Evolutionary conservation across 345 rosid genomes (phyloP).

Genomic region (Euclidium syriacum): DNA sequence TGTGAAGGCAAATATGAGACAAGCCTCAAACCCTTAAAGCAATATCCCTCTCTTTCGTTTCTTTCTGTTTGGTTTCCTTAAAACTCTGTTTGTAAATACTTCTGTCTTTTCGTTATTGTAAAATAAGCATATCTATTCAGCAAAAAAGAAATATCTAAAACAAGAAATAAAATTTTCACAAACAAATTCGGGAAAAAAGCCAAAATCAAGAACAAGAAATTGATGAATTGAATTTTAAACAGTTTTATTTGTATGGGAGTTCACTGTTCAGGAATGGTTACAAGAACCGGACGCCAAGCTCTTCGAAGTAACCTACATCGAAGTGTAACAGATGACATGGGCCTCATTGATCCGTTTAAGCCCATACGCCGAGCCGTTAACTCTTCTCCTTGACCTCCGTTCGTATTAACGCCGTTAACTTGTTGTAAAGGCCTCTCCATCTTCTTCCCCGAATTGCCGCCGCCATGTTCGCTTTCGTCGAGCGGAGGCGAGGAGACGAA

Average conservation of each 20-base stretch:
- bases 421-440: slow-evolving; percentile 31
- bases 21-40: no score
- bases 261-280: slow-evolving; percentile 71
- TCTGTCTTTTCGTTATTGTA: no score
- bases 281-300: slow-evolving; percentile 85
- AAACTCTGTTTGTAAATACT: no score
- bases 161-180: neutral
- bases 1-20: no score
- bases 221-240: neutral
- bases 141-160: neutral
- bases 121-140: no score
- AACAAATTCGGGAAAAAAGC: neutral
- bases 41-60: no score
- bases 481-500: slow-evolving; percentile 75
- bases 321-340: slow-evolving; percentile 24
- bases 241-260: slow-evolving; percentile 3
- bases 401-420: slow-evolving; percentile 22
- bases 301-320: slow-evolving; percentile 66
- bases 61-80: no score
- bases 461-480: slow-evolving; percentile 35
- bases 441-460: slow-evolving; percentile 15
- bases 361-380: slow-evolving; percentile 35
- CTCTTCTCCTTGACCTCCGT: slow-evolving; percentile 21
- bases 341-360: slow-evolving; percentile 40
- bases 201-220: neutral